Conservation (phyloP, 495 filamentous ascomycete genomes). For the Wilcoxina mikolae region DNA sequence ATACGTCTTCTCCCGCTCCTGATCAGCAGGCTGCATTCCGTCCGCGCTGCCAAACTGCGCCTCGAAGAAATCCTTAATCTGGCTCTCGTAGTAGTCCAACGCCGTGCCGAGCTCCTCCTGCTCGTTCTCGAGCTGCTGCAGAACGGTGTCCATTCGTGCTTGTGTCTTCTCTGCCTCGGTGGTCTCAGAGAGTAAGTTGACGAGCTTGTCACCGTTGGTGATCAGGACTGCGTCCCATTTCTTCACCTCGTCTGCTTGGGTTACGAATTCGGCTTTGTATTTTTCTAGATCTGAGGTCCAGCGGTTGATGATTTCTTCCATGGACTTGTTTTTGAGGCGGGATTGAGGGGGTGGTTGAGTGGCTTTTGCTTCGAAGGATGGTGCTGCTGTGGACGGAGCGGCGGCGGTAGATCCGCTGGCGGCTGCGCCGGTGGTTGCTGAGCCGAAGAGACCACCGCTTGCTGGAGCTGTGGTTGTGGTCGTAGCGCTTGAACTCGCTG, state of each 20-base stretch:
- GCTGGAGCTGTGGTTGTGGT: constrained; percentile 13
- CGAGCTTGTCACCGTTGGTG: constrained; percentile 81
- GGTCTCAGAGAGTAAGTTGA: constrained; percentile 70
- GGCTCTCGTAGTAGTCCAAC: constrained; percentile 76
- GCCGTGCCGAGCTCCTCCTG: constrained; percentile 74
- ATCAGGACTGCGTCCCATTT: constrained; percentile 85
- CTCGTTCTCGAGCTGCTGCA: constrained; percentile 72
- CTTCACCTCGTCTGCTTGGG: constrained; percentile 71
- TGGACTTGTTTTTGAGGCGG: constrained; percentile 90
- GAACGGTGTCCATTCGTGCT: constrained; percentile 77
- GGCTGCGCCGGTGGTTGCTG: constrained; percentile 8
- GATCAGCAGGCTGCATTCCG: constrained; percentile 67
- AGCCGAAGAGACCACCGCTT: constrained; percentile 13
- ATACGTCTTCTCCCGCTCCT: constrained; percentile 88
- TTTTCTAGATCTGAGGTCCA: constrained; percentile 92
- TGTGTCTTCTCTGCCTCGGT: constrained; percentile 84
- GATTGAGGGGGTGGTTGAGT: constrained; percentile 35
- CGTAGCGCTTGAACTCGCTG: constrained; percentile 5
- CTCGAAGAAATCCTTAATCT: constrained; percentile 71
- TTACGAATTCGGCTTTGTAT: constrained; percentile 88
- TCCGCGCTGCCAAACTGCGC: constrained; percentile 54
- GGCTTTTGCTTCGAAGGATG: constrained; percentile 2
- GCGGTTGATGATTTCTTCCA: constrained; percentile 98
- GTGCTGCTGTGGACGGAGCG: constrained; percentile 6
- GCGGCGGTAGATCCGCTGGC: constrained; percentile 20